phyloP scores from a whole-genome alignment of 768 basidiomycete genomes.

The Thelephora ganbajun region DNA sequence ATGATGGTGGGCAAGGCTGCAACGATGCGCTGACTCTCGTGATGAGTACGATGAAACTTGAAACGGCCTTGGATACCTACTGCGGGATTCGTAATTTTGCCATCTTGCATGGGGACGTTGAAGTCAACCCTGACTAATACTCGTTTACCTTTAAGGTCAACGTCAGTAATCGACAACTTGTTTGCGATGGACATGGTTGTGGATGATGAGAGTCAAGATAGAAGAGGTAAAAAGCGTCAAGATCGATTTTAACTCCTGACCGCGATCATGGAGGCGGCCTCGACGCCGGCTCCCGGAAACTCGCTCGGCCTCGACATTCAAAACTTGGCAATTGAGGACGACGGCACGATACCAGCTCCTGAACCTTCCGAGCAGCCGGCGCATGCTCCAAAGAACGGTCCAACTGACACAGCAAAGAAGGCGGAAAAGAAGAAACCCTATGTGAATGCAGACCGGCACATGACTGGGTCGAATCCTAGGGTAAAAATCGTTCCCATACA shows the following conservation, averaged over 20 bases:
- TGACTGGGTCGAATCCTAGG: conserved; percentile 34
- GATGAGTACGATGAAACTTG: not conserved
- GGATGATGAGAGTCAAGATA: conserved; percentile 9
- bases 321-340: conserved; percentile 26
- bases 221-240: conserved; percentile 1
- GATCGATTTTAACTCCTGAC: not conserved
- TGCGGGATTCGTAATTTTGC: conserved; percentile 91
- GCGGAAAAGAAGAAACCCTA: conserved; percentile 56
- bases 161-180: conserved; percentile 87
- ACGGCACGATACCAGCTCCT: conserved; percentile 4
- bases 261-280: conserved; percentile 16
- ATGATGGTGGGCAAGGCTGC: conserved; percentile 92
- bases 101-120: conserved; percentile 86
- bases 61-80: conserved; percentile 32
- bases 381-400: not conserved
- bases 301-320: conserved; percentile 63
- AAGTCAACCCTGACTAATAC: conserved; percentile 94
- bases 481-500: too few relatives aligned
- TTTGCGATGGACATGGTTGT: conserved; percentile 81
- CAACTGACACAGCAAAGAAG: conserved; percentile 6
- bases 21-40: conserved; percentile 68
- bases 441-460: conserved; percentile 73
- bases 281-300: conserved; percentile 26
- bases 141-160: conserved; percentile 76
- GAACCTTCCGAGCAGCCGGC: conserved; percentile 4